A percentile compares a stretch with the other conserved stretches of the same genome.
Conservation (phyloP, 2,329 filamentous ascomycete genomes). For the Trichoderma afroharzianum region DNA sequence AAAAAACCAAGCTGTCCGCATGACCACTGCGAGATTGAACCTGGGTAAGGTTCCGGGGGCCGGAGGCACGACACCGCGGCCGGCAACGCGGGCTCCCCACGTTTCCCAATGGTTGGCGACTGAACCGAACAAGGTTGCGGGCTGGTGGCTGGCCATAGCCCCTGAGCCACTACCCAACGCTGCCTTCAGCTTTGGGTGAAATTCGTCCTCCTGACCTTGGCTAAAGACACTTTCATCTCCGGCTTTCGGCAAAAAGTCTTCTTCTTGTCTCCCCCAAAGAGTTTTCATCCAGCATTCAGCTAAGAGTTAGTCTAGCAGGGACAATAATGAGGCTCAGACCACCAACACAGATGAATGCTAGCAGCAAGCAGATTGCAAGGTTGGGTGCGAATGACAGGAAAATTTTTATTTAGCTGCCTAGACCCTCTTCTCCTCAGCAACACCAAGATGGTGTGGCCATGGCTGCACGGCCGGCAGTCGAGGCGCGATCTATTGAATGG, state of each 20-base stretch:
- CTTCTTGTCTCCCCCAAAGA: not conserved
- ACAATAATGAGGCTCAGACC: conserved; percentile 1
- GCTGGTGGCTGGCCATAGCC: not conserved
- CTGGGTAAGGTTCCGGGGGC: conserved; percentile 2
- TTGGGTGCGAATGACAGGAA: conserved; percentile 9
- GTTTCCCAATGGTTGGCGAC: conserved; percentile 14
- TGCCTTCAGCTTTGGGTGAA: not conserved
- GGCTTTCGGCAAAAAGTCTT: not conserved
- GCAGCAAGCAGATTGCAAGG: not conserved
- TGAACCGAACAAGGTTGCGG: not conserved
- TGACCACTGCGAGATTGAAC: conserved; percentile 15
- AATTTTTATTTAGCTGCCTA: conserved; percentile 18
- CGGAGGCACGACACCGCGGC: conserved; percentile 1
- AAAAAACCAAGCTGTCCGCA: conserved; percentile 16
- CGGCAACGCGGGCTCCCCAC: conserved; percentile 16
- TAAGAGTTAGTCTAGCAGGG: not conserved
- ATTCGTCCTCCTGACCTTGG: conserved; percentile 4
- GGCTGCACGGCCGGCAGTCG: conserved; percentile 13
- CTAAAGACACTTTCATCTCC: conserved; percentile 2
- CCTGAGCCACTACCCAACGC: not conserved
- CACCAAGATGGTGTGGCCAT: conserved; percentile 8
- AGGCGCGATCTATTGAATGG: conserved; percentile 14
- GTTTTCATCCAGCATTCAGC: not conserved
- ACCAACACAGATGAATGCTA: not conserved
- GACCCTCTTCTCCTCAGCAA: conserved; percentile 16